phyloP scores from a whole-genome alignment of 352 stramenopile species.

The Phytophthora brassicae region DNA sequence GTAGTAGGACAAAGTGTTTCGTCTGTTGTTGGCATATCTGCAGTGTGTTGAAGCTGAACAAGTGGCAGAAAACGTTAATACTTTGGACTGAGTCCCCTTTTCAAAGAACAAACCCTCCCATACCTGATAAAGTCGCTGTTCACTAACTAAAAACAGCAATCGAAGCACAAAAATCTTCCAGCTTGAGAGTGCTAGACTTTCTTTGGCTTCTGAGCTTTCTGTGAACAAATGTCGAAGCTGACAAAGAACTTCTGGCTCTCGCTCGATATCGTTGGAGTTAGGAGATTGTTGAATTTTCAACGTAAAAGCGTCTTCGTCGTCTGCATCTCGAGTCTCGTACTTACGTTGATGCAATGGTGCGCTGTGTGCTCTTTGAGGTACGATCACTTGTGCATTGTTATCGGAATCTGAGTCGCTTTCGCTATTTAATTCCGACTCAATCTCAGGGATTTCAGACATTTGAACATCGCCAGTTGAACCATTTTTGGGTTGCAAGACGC shows the following conservation, averaged over 20 bases:
- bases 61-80: background rate
- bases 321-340: constrained; percentile 4
- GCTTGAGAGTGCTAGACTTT: constrained; percentile 29
- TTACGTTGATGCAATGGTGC: background rate
- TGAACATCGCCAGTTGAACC: constrained; percentile 1
- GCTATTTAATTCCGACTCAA: background rate
- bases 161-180: constrained; percentile 54
- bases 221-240: constrained; percentile 53
- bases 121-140: constrained; percentile 51
- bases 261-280: constrained; percentile 16
- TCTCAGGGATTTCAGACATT: background rate
- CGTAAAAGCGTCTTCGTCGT: constrained; percentile 3
- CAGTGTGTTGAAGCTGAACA: background rate
- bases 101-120: no score
- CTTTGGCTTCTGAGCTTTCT: constrained; percentile 29
- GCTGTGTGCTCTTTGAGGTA: background rate
- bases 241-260: constrained; percentile 48
- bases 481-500: constrained; percentile 9
- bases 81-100: background rate
- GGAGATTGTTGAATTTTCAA: background rate
- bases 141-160: constrained; percentile 23
- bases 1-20: constrained; percentile 1
- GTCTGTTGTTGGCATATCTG: constrained; percentile 15
- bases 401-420: background rate
- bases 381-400: constrained; percentile 15